Evolutionary conservation across 73 alveolate species (phyloP), one percentile per base, ranked within the genome.

Genomic region (Halteria grandinella): DNA sequence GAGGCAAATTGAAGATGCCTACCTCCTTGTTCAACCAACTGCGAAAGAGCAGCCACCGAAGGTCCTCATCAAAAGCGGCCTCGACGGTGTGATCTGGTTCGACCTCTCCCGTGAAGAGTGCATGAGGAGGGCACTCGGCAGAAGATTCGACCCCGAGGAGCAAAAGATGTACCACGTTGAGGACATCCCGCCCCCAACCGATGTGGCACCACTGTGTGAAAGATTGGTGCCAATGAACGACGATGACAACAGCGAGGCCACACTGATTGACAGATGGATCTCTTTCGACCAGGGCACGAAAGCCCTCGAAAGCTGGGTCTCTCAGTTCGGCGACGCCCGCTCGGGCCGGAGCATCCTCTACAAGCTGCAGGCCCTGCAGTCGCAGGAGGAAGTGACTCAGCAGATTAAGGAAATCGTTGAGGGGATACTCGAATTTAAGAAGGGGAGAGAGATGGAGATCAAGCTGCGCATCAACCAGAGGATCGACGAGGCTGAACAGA

Each of bases 111-210:
- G 92, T 34, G 85, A 84, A 57, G 94, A 86, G 79, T 89, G 97
- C 70, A 83, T 88, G 21, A 59, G 98, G 29, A 66, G 99, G 52
- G 98, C 98, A 0, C 84, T 94, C 31, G 99, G 99, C 3, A 77
- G 99, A 83, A 89, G 98, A 70, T 74, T 81, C 57, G 98, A 86
- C 70, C 85, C 85, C 44, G 91, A 62, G 36, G 88, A 90, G 36
- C 92, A 88, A 32, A 74, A 85, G 34, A 78, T 71, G 11, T 96
- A 92, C 73, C 99, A 96, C 79, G 85, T 96, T 55, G 97, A 94
- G 64, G 97, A 93, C 66, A 85, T 92, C 69, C 90, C 95, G 24
- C 99, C 99, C 66, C 91, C 97, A 12, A 92, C 95, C 3, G 91
- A 91, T 41, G 75, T 85, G 40, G 94, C 96, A 75, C 97, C 97